Evolutionary conservation across 106 monocot genomes (phyloP), one percentile per base, ranked within the genome.

Genomic region (Dioscorea dumetorum): DNA sequence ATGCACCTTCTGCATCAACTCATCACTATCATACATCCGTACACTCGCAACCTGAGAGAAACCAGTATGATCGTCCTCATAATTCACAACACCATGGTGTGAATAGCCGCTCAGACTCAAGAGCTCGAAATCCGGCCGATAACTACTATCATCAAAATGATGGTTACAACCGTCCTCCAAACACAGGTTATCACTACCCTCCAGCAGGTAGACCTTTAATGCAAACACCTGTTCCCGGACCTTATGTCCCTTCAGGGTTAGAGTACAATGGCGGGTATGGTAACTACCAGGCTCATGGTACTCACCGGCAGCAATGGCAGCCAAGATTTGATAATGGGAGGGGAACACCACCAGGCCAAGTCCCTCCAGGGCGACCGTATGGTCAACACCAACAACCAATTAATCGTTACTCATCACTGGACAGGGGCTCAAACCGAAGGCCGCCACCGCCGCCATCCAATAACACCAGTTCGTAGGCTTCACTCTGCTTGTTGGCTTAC

Each of bases 321-420:
- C 72, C 78, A 17, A 48, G 24, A 24, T 24, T 79, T 76, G 72
- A 35, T 32, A 2, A 33, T 24, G 68, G 74, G 41, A 68, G 73
- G 56, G 78, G 64, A 2, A 48, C 67, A 33, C 51, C 72, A 14
- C 51, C 63, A 17, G 13, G 34, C 48, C 60, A 66, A n/a, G 10
- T 56, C n/a, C 58, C 63, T 41, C 8, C 23, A 17, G 67, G 71
- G 12, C 53, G 69, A 73, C 24, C 33, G 14, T 53, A 79, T 67
- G 41, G 19, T 24, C 58, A 69, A 12, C 69, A 16, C 10, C 79
- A 77, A 53, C 78, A 75, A 67, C 9, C 22, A 20, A 63, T 24
- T 35, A 82, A 86, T 67, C 82, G 75, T 16, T 90, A 68, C 61
- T 41, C 65, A 22, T 67, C 72, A 31, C 70, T 90, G n/a, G 72